A percentile compares a stretch with the other conserved stretches of the same genome.
phyloP scores from a whole-genome alignment of 1,284 basidiomycete species.

The Inonotus obliquus region DNA sequence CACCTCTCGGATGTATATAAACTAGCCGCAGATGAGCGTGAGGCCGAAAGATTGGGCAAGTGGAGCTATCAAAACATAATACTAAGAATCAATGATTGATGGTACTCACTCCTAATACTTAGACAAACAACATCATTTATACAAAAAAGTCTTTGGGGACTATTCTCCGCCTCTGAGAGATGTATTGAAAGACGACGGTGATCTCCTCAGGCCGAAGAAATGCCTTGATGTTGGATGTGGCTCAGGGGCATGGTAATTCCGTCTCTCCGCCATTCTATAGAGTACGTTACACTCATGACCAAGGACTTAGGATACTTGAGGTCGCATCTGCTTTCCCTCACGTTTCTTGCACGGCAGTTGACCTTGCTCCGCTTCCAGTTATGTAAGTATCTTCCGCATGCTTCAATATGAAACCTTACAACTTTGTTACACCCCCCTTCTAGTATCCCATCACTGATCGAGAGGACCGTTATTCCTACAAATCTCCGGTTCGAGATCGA shows the following conservation, averaged over 20 bases:
- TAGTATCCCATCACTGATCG: neutral
- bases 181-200: conserved; percentile 15
- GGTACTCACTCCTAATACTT: conserved; percentile 11
- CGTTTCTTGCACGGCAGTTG: conserved; percentile 64
- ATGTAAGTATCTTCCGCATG: conserved; percentile 49
- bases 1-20: conserved; percentile 72
- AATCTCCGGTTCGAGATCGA: conserved; percentile 79
- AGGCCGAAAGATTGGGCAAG: conserved; percentile 62
- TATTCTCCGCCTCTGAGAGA: conserved; percentile 34
- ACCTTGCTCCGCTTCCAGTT: conserved; percentile 71
- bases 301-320: conserved; percentile 60
- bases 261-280: conserved; percentile 8
- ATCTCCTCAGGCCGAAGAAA: conserved; percentile 37
- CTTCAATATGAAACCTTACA: too few relatives aligned
- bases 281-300: neutral
- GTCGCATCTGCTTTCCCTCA: conserved; percentile 67
- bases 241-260: conserved; percentile 63
- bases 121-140: conserved; percentile 67
- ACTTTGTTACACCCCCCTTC: neutral
- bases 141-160: conserved; percentile 53
- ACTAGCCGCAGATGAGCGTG: conserved; percentile 72
- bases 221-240: conserved; percentile 76
- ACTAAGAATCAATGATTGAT: neutral
- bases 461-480: conserved; percentile 35
- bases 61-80: too few relatives aligned